phyloP scores from a whole-genome alignment of 2,329 filamentous ascomycete species.

The Ploettnerulaceae sp. region DNA sequence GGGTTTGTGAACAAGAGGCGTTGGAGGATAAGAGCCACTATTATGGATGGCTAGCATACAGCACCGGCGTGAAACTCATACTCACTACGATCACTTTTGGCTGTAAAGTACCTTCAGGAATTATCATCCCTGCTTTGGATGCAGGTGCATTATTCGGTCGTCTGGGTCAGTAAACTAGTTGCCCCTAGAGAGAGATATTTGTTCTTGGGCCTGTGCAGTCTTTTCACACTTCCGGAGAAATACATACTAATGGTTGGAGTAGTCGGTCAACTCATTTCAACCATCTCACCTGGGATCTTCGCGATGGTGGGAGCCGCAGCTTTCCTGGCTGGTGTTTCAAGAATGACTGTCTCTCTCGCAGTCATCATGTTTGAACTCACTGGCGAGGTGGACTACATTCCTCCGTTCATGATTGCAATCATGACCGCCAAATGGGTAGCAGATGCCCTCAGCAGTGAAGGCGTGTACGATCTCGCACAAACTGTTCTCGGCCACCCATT shows the following conservation, averaged over 20 bases:
- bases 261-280: conserved; percentile 38
- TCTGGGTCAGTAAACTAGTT: too few relatives aligned
- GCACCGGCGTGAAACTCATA: conserved; percentile 49
- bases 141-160: conserved; percentile 54
- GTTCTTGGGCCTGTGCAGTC: too few relatives aligned
- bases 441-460: conserved; percentile 47
- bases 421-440: conserved; percentile 55
- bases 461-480: conserved; percentile 57
- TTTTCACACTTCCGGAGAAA: too few relatives aligned
- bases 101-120: conserved; percentile 54
- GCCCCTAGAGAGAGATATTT: too few relatives aligned
- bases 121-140: conserved; percentile 56
- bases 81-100: conserved; percentile 56
- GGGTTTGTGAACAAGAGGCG: conserved; percentile 48
- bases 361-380: conserved; percentile 61
- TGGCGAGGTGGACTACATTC: conserved; percentile 52
- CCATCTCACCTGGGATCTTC: conserved; percentile 53
- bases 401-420: conserved; percentile 56
- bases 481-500: conserved; percentile 54
- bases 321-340: conserved; percentile 52
- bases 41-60: conserved; percentile 47
- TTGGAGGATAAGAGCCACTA: conserved; percentile 39
- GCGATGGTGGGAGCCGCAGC: conserved; percentile 56
- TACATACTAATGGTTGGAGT: too few relatives aligned
- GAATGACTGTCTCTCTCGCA: conserved; percentile 54